Conservation (phyloP, 495 filamentous ascomycete genomes). For the Podospora anserina region DNA sequence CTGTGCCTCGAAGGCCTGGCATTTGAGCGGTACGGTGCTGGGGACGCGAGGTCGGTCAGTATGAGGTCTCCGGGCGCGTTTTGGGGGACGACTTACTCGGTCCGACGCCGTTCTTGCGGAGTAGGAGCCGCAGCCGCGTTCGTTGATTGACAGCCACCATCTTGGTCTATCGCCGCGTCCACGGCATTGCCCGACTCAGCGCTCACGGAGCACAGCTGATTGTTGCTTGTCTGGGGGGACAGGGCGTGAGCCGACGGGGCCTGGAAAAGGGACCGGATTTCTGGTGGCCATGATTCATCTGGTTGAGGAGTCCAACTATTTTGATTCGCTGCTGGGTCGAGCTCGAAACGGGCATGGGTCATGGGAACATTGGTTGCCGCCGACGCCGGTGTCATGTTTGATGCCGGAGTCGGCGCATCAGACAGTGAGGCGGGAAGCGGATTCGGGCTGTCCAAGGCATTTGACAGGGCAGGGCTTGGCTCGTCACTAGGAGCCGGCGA, state of each 20-base stretch:
- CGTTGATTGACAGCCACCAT: background rate
- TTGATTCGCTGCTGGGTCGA: background rate
- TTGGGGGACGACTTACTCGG: constrained; percentile 18
- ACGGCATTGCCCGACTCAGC: background rate
- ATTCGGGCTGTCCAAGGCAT: constrained; percentile 31
- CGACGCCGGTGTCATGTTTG: background rate
- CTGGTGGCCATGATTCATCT: background rate
- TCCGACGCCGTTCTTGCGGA: constrained; percentile 23
- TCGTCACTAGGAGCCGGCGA: constrained; percentile 58
- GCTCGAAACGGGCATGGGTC: constrained; percentile 32
- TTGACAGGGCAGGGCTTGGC: constrained; percentile 41
- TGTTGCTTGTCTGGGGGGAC: background rate
- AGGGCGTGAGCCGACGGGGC: background rate
- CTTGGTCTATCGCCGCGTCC: background rate
- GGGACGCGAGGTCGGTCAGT: background rate
- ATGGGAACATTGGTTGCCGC: constrained; percentile 12
- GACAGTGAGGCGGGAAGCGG: constrained; percentile 14
- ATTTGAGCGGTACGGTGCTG: background rate
- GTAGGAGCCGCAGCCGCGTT: background rate
- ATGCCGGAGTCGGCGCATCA: constrained; percentile 12
- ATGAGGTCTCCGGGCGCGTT: background rate
- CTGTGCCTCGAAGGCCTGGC: background rate
- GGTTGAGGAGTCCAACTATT: background rate
- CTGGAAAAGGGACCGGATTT: background rate
- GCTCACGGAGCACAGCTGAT: background rate